phyloP scores from a whole-genome alignment of 441 rosid species.

The Adansonia gregorii region DNA sequence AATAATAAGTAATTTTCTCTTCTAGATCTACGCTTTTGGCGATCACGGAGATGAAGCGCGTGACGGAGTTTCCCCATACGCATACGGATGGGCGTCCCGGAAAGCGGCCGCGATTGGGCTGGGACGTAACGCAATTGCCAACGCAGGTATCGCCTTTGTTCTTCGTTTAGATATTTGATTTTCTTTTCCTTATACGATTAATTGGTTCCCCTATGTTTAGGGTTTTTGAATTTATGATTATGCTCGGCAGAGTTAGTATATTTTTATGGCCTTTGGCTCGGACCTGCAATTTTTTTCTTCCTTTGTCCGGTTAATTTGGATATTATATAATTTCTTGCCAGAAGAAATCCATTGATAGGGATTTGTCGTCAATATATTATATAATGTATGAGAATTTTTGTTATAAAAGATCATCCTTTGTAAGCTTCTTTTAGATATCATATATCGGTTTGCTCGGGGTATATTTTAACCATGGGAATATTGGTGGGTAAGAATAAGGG shows the following conservation, averaged over 20 bases:
- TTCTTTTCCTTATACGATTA: neutral
- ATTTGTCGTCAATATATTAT: neutral
- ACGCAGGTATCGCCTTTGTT: constrained; percentile 55
- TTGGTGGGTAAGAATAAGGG: neutral
- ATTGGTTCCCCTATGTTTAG: neutral
- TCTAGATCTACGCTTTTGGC: constrained; percentile 20
- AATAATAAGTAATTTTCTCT: neutral
- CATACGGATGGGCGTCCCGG: constrained; percentile 84
- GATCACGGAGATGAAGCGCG: constrained; percentile 90
- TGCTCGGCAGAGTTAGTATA: neutral
- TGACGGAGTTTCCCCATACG: constrained; percentile 65
- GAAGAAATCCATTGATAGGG: neutral
- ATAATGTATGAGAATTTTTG: neutral
- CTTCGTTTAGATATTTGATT: constrained; percentile 1
- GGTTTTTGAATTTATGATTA: neutral
- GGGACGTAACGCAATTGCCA: constrained; percentile 68
- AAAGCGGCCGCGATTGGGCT: constrained; percentile 88
- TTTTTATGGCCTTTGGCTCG: neutral
- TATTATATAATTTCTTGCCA: neutral
- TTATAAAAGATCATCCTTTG: neutral
- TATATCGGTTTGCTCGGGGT: neutral
- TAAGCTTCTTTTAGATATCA: constrained; percentile 13
- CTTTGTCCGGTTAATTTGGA: neutral
- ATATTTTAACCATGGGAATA: neutral
- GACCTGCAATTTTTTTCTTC: neutral